Conservation (phyloP, 2,329 filamentous ascomycete species). For the Exophiala bonariae region DNA sequence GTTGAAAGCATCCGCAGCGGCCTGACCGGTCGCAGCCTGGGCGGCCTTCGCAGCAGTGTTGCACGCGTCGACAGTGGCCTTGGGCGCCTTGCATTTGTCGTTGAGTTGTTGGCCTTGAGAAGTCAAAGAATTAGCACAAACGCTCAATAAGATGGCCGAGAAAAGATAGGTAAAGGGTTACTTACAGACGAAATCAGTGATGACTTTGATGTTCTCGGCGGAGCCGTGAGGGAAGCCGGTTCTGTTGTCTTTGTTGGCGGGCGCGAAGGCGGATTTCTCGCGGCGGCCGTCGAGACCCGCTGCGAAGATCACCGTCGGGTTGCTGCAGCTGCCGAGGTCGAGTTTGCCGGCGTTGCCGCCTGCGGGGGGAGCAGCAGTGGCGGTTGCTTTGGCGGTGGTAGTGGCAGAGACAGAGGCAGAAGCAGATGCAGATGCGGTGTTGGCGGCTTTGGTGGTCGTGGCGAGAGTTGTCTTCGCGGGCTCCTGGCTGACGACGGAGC, state of each 20-base stretch:
- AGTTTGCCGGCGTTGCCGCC: conserved; percentile 11
- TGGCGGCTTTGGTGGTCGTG: conserved; percentile 4
- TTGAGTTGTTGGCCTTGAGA: conserved; percentile 36
- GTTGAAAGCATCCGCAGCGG: conserved; percentile 19
- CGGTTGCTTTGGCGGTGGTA: conserved; percentile 13
- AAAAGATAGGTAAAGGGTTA: neutral
- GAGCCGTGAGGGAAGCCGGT: conserved; percentile 54
- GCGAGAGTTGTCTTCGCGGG: conserved; percentile 11
- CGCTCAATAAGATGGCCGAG: neutral
- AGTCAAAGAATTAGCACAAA: neutral
- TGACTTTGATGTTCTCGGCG: conserved; percentile 49
- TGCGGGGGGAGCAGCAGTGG: conserved; percentile 13
- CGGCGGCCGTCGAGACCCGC: conserved; percentile 49
- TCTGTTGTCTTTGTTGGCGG: conserved; percentile 36
- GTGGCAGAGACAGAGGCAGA: conserved; percentile 10
- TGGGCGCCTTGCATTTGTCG: conserved; percentile 36
- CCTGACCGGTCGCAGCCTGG: conserved; percentile 15
- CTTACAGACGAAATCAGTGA: conserved; percentile 50
- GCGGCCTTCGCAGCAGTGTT: conserved; percentile 11
- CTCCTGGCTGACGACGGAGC: too few species aligned
- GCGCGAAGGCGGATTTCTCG: conserved; percentile 41
- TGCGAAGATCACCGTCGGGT: conserved; percentile 53
- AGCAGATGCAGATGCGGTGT: conserved; percentile 18
- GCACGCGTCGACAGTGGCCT: conserved; percentile 21
- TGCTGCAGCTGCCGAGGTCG: conserved; percentile 49